These are phyloP conservation scores for Immersiporthe knoxdaviesiana DNA, from an alignment of 2,329 filamentous ascomycete species.

Conservation along the genomic window DNA sequence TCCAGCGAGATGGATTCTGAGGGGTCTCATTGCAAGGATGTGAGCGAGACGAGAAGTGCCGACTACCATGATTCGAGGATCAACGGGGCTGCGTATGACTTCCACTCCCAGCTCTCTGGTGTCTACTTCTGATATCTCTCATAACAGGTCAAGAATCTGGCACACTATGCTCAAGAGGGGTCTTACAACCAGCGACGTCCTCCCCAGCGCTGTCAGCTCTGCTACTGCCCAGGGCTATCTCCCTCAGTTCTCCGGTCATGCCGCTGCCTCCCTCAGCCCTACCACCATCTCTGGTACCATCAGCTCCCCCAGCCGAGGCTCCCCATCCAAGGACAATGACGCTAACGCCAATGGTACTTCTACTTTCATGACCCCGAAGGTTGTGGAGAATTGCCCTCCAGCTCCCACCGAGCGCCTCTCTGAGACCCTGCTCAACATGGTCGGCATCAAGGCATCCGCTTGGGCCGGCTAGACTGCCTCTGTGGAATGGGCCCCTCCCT, in stretches of 20 bases:
- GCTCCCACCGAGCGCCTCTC: constrained; percentile 34
- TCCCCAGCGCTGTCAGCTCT: constrained; percentile 52
- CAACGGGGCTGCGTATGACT: constrained; percentile 26
- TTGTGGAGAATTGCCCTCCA: constrained; percentile 33
- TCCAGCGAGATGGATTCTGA: constrained; percentile 14
- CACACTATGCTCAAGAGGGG: constrained; percentile 56
- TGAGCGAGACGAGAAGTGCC: constrained; percentile 27
- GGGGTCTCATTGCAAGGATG: constrained; percentile 20
- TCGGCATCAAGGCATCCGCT: constrained; percentile 29
- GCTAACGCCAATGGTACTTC: constrained; percentile 26
- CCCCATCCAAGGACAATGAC: constrained; percentile 32
- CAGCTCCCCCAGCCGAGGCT: constrained; percentile 28
- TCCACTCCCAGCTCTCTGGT: background rate
- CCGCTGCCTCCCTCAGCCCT: constrained; percentile 46
- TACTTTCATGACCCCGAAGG: constrained; percentile 41
- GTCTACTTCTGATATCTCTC: constrained; percentile 15
- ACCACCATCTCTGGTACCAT: constrained; percentile 33
- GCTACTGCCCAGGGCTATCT: constrained; percentile 58
- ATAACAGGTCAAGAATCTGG: constrained; percentile 51
- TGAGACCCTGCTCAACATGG: constrained; percentile 30
- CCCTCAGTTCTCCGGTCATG: constrained; percentile 56
- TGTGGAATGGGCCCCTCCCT: background rate
- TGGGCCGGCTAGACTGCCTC: constrained; percentile 22
- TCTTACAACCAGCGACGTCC: constrained; percentile 45
- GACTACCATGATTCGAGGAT: constrained; percentile 28